A percentile compares a stretch with the other conserved stretches of the same genome.
Conservation (phyloP, 306 rosid genomes). For the Vachellia pachyceras region DNA sequence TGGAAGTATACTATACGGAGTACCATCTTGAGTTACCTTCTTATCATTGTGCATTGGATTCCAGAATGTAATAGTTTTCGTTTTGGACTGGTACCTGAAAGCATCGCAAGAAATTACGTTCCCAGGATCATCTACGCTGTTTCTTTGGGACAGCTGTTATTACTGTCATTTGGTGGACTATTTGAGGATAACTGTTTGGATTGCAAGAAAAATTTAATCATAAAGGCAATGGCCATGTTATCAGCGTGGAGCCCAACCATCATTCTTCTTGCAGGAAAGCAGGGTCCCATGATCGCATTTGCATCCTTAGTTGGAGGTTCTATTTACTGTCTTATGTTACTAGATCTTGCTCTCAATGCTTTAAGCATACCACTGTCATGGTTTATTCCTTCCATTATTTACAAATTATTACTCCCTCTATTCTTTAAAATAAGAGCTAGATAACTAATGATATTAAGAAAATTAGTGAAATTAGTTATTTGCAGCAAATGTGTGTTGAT, state of each 20-base stretch:
- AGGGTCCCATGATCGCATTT: constrained; percentile 81
- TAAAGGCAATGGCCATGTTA: constrained; percentile 67
- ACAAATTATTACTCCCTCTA: too few species aligned
- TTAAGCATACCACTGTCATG: constrained; percentile 12
- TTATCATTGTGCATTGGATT: constrained; percentile 71
- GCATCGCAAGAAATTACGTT: constrained; percentile 60
- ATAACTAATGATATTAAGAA: too few species aligned
- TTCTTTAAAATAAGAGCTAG: too few species aligned
- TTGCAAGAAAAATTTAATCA: constrained; percentile 50
- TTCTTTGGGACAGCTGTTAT: constrained; percentile 70
- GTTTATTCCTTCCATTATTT: constrained; percentile 23
- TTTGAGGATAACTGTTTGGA: constrained; percentile 45
- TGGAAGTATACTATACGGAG: constrained; percentile 63
- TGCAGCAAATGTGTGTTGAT: too few species aligned
- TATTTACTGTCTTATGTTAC: constrained; percentile 28
- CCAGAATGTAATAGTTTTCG: constrained; percentile 53
- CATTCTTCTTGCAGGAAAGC: constrained; percentile 89
- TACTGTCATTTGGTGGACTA: constrained; percentile 57
- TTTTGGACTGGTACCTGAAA: constrained; percentile 49
- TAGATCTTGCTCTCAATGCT: constrained; percentile 30
- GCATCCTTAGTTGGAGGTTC: constrained; percentile 83
- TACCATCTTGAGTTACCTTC: constrained; percentile 66
- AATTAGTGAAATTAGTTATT: too few species aligned
- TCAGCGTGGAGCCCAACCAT: constrained; percentile 79
- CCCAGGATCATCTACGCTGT: constrained; percentile 75